Conservation (phyloP, 768 basidiomycete genomes). For the Tylopilus plumbeoviolaceoides region DNA sequence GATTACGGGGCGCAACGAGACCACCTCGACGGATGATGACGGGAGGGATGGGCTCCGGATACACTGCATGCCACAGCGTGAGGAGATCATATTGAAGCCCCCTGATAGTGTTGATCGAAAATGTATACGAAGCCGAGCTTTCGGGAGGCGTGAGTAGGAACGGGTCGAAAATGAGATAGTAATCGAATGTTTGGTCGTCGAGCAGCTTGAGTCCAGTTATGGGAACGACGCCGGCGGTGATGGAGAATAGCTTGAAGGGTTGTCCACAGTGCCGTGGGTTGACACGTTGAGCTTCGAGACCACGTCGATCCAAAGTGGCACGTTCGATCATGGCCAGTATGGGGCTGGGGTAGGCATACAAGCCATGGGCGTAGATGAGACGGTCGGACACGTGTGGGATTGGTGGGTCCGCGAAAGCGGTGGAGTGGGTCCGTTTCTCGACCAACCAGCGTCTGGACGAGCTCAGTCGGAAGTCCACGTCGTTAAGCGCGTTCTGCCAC, state of each 20-base stretch:
- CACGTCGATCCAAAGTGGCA: neutral
- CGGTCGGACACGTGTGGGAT: neutral
- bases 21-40: slow-evolving; percentile 19
- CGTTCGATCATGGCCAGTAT: slow-evolving; percentile 11
- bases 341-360: slow-evolving; percentile 15
- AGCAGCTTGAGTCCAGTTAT: neutral
- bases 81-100: slow-evolving; percentile 9
- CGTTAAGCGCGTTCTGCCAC: neutral
- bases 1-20: slow-evolving; percentile 1
- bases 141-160: neutral
- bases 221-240: slow-evolving; percentile 1
- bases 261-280: neutral
- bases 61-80: slow-evolving; percentile 4
- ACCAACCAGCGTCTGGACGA: neutral
- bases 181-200: slow-evolving; percentile 7
- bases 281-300: neutral
- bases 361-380: neutral
- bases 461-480: neutral
- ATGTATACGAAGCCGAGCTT: neutral
- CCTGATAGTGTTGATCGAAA: slow-evolving; percentile 8
- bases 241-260: slow-evolving; percentile 7
- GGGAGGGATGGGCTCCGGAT: slow-evolving; percentile 20
- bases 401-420: neutral
- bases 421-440: neutral
- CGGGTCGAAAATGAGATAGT: neutral